Evolutionary conservation across 192 early-diverging fungal genomes (phyloP), one percentile per base, ranked within the genome.

Genomic region (Rhizophagus prolifer): DNA sequence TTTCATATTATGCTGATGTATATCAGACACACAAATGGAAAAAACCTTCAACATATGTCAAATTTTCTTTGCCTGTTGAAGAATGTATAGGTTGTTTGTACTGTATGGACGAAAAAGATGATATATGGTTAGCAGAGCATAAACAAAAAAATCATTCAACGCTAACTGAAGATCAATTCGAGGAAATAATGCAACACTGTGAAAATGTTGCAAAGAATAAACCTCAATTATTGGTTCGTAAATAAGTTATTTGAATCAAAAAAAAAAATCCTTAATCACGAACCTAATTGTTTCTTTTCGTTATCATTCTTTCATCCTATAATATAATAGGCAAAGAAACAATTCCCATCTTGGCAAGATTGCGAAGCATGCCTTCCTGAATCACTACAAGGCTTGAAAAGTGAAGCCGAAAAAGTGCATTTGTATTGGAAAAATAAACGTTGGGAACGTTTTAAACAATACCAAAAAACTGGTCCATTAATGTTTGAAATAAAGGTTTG

Each of bases 81-180:
- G 96, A 97, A 58, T 89, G 88, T 79, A 91, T 93, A 61, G 94
- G 94, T 30, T 92, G 92, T 58, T 85, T 91, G 61, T 99, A 97
- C 84, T 95, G 93, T 78, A 85, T 97, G 80, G 95, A 95, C 79
- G 95, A 96, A 46, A 90, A 87, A 7, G 97, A 99, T 80, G 86
- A 88, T 19, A 82, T 75, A 46, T 99, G 92, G 90, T 81, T 93
- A 12, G 65, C 70, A 14, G 78, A 78, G 26, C 83, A 83, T 54
- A 89, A 88, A 38, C 70, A 80, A 66, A 83, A 82, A 68, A 66
- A 71, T 21, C 25, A 62, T 31, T 60, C 62, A 16, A 62, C 21
- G n/a, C 4, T 74, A 61, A 13, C 4, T 3, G 81, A 81, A 30
- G 75, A 86, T 28, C 75, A 79, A 30, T 44, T 95, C 28, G 82